Base-by-base conservation (phyloP, 306 rosid genomes). In the Psophocarpus tetragonolobus region DNA sequence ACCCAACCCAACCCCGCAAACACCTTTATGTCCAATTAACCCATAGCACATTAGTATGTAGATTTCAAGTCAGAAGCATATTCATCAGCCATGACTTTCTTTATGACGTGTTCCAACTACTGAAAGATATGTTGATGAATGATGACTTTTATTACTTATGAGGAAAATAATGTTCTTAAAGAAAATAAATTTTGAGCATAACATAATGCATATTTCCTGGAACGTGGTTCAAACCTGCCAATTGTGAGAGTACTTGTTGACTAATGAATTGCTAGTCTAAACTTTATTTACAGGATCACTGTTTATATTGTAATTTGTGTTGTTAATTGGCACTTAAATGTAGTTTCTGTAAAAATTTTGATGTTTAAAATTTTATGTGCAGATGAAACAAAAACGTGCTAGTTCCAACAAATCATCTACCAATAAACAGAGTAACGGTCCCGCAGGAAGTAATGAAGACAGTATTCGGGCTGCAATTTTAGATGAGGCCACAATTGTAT, bases 401-500 rank as follows among this genome's bases (percentile, higher is more conserved):
- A 58, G 80, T 71, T 78, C 57, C 45, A 80, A 50, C 78, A 83
- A 70, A 90, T 80, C 87, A 84, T 85, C 89, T 42, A 53, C 84
- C 17, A 90, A 86, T 75, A 94, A 87, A 63, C 90, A 85, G 44
- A 87, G 78, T 69, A 71, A 56, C 82, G 93, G 96, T 76, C 87
- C 88, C 61, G 82, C 87, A 32, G 92, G 93, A 74, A 87, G 80
- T 65, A 89, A 87, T 71, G 83, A 84, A 67, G 94, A 92, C 71
- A 91, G 87, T 65, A 56, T 90, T 53, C 87, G 93, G 51, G 75
- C 90, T 71, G 89, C 93, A 80, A 85, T 94, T 74, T 73, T 94
- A 88, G 98, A 94, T 8, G 97, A 94, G 87, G 88, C 97, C 23
- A 90, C 95, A 33, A 94, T 94, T 81, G 98, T 92, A 94, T 65